Conservation (phyloP, 306 rosid genomes). For the Prunus salicina region DNA sequence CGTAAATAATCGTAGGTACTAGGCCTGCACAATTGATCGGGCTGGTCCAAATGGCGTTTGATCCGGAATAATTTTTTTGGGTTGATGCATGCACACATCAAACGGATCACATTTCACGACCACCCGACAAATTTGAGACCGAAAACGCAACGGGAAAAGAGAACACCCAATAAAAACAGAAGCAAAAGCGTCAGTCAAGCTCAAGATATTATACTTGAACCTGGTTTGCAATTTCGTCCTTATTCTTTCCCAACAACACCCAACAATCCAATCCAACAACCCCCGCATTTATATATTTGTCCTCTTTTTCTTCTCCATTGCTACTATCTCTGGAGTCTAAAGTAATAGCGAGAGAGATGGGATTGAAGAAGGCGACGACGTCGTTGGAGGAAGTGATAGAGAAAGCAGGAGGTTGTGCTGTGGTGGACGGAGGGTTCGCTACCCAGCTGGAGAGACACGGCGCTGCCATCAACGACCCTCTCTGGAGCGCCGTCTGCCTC, state of each 20-base stretch:
- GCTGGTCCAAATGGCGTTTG: too few species aligned
- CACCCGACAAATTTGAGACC: neutral
- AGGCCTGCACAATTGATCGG: too few species aligned
- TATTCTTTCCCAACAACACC: neutral
- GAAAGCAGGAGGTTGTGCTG: slow-evolving; percentile 68
- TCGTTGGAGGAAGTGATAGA: slow-evolving; percentile 61
- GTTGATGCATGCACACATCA: neutral
- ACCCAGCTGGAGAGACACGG: slow-evolving; percentile 84
- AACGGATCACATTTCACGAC: too few species aligned
- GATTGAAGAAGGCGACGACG: slow-evolving; percentile 27
- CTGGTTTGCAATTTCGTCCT: neutral
- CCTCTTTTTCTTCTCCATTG: neutral
- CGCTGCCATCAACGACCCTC: slow-evolving; percentile 68
- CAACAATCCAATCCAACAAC: neutral
- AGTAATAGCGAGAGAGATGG: slow-evolving; percentile 20
- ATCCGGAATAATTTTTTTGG: too few species aligned
- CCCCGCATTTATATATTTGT: neutral
- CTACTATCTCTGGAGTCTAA: neutral
- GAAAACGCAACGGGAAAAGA: neutral
- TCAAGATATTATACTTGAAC: neutral
- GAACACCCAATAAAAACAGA: neutral
- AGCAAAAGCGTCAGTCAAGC: too few species aligned
- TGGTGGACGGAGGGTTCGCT: slow-evolving; percentile 80
- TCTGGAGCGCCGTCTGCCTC: slow-evolving; percentile 86
- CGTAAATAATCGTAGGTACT: too few species aligned